Evolutionary conservation across 208 protist genomes (phyloP), one percentile per base, ranked within the genome.

Genomic region (Acanthamoeba healyi): DNA sequence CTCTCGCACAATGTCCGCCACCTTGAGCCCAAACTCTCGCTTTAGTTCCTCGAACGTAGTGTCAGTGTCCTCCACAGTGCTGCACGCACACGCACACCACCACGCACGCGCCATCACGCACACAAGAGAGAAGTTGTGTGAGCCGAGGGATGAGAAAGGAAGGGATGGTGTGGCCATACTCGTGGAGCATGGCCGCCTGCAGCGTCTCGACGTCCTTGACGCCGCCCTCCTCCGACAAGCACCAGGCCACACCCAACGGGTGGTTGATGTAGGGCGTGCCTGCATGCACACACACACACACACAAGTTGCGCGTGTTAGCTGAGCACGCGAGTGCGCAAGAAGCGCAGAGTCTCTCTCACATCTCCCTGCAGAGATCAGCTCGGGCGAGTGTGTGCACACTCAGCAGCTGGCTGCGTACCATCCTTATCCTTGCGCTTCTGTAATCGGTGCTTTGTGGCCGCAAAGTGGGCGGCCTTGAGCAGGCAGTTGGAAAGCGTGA

Each of bases 221-320:
- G 26, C 89, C 77, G 12, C 95, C 95, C 29, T 70, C 56, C 44
- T 61, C 15, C 2, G 72, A 79, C 17, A 95, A 17, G 34, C 82
- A 77, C 5, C 63, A 38, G 32, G 95, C 94, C 19, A 96, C 95
- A n/a, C 95, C 94, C 34, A 96, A 58, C 36, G 95, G 95, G 70
- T 96, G 95, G 70, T 94, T 95, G 49, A 96, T 96, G 46, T 96
- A 96, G 12, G 95, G 95, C 49, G 89, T 49, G 10, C 12, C n/a
- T 46, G 86, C 94, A 82, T 90, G 82, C 89, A 67, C 89, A 58
- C 93, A 93, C 17, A 22, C 12, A 12, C 17, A 81, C 40, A 22
- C n/a, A n/a, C n/a, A n/a, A n/a, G n/a, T n/a, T n/a, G n/a, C n/a
- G n/a, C n/a, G n/a, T n/a, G n/a, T n/a, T n/a, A n/a, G n/a, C n/a